phyloP scores from a whole-genome alignment of 331 rosid species.

The Acacia concinna region DNA sequence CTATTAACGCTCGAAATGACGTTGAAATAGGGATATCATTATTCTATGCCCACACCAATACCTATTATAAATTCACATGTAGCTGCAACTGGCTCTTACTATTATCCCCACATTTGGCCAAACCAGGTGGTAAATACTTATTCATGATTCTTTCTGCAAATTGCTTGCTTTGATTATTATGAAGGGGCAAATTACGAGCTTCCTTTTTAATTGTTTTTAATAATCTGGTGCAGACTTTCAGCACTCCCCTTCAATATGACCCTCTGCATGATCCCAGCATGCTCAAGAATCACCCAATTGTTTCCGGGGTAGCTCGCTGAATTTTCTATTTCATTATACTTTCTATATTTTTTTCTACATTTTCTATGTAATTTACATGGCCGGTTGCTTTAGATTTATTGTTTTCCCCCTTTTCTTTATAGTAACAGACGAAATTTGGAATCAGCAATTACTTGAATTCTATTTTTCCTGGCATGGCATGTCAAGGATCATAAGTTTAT shows the following conservation, averaged over 20 bases:
- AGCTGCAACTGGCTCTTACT: conserved; percentile 31
- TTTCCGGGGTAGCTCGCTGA: conserved; percentile 31
- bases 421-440: not conserved
- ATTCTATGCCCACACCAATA: conserved; percentile 21
- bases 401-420: conserved; percentile 1
- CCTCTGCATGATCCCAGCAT: conserved; percentile 18
- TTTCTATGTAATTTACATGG: conserved; percentile 5
- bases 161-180: conserved; percentile 24
- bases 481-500: conserved; percentile 11
- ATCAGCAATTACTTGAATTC: not conserved
- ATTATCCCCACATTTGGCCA: conserved; percentile 28
- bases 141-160: not conserved
- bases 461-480: not conserved
- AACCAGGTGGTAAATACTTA: conserved; percentile 40
- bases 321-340: not conserved
- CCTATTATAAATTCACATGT: conserved; percentile 27
- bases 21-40: conserved; percentile 35
- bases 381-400: conserved; percentile 19
- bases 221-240: conserved; percentile 28
- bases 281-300: conserved; percentile 20
- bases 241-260: conserved; percentile 21
- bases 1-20: conserved; percentile 8
- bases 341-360: not conserved
- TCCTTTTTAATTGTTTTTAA: conserved; percentile 17
- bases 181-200: conserved; percentile 9